A percentile compares a stretch with the other conserved stretches of the same genome.
Evolutionary conservation across 768 basidiomycete species (phyloP).

Genomic region (Podaxis sp.): DNA sequence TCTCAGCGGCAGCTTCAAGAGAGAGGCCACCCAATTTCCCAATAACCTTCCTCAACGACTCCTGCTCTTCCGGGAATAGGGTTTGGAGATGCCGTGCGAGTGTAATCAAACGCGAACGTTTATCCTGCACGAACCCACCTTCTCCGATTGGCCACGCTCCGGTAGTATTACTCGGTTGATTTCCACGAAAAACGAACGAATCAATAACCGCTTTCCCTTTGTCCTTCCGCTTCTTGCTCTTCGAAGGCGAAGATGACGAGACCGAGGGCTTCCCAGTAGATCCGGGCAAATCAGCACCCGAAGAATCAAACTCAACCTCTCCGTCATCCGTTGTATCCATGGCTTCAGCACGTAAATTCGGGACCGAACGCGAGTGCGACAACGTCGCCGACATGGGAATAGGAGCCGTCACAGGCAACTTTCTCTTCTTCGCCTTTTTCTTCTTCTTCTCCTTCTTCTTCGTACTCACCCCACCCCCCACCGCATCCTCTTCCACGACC

Average conservation of each 20-base stretch:
- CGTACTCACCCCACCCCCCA: constrained; percentile 10
- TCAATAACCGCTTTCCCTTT: not conserved
- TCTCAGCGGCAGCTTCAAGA: constrained; percentile 12
- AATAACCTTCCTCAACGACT: constrained; percentile 27
- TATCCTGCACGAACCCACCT: constrained; percentile 19
- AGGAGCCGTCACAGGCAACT: constrained; percentile 10
- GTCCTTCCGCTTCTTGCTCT: not conserved
- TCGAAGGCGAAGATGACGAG: not conserved
- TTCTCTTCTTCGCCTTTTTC: constrained; percentile 15
- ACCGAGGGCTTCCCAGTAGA: not conserved
- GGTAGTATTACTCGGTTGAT: constrained; percentile 6
- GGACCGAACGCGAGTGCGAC: constrained; percentile 18
- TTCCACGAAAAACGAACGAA: constrained; percentile 7
- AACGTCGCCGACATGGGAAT: constrained; percentile 3
- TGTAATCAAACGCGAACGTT: constrained; percentile 46
- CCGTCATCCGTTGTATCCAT: not conserved
- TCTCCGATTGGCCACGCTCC: constrained; percentile 1
- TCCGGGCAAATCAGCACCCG: not conserved
- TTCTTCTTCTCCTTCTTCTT: constrained; percentile 16
- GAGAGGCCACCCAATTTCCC: constrained; percentile 21
- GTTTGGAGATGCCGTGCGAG: constrained; percentile 57
- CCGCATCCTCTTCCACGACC: constrained; percentile 13
- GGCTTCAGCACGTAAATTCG: constrained; percentile 9
- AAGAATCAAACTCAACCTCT: not conserved
- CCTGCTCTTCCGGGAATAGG: constrained; percentile 53